A percentile compares a stretch with the other conserved stretches of the same genome.
Evolutionary conservation across 208 protist genomes (phyloP).

Genomic region (Trypanosoma brucei): DNA sequence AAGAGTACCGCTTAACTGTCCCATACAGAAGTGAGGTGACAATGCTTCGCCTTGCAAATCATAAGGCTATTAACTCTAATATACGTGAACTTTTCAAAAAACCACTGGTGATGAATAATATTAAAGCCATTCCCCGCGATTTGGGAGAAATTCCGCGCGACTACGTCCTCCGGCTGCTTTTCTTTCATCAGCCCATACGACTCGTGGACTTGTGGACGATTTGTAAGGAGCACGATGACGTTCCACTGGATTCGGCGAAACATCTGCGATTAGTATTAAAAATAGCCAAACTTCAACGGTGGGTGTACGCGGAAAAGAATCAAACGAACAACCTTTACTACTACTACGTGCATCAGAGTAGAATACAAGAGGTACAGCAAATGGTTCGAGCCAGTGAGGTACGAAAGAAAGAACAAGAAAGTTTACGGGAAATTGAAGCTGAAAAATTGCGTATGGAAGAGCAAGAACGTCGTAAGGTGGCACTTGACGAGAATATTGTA

Average conservation of each 20-base stretch:
- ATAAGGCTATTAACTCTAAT: conserved; percentile 69
- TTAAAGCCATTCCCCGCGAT: conserved; percentile 85
- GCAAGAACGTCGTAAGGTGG: conserved; percentile 8
- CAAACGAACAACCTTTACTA: conserved; percentile 86
- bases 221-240: conserved; percentile 82
- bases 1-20: conserved; percentile 73
- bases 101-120: conserved; percentile 68
- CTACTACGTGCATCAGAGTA: conserved; percentile 82
- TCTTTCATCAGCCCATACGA: conserved; percentile 84
- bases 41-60: conserved; percentile 57
- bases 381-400: conserved; percentile 75
- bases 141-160: conserved; percentile 84
- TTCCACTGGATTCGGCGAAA: conserved; percentile 82
- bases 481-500: conserved; percentile 56
- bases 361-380: conserved; percentile 73
- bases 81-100: conserved; percentile 88
- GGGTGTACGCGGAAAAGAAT: conserved; percentile 90
- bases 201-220: conserved; percentile 80
- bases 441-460: conserved; percentile 15
- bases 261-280: conserved; percentile 85
- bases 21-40: conserved; percentile 83
- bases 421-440: conserved; percentile 14
- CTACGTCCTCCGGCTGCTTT: conserved; percentile 81
- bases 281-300: conserved; percentile 80
- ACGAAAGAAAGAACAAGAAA: conserved; percentile 43